Base-by-base conservation (phyloP, 2,329 filamentous ascomycete genomes). In the Cercospora sojina region DNA sequence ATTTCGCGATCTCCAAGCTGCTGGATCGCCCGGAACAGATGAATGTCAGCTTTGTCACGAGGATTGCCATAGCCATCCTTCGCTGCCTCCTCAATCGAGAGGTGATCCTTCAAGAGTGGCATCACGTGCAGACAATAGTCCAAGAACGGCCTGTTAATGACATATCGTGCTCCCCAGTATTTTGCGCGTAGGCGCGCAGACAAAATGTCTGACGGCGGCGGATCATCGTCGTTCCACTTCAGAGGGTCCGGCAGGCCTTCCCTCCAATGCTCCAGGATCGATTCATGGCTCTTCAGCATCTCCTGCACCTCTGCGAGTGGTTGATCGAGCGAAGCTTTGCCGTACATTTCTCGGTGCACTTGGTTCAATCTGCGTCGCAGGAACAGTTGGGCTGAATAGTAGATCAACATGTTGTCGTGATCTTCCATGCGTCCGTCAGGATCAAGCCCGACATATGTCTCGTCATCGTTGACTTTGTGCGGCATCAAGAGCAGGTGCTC, bases 151-250 rank as follows among this genome's bases (percentile, higher is more conserved):
- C 95, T 87, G 76, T 95, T 91, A 27, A 94, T 93, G 75, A 98
- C 93, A 69, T 96, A 93, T 70, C 90, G 87, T 0, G 92, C 93
- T 20, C 95, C 95, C 83, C 94, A 98, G 78, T 95, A 98, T 78
- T 99, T 98, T 13, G 91, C 95, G 49, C 94, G 89, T 68, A 98
- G 83, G 23, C 95, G 87, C 32, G 94, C 94, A 12, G 87, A 84
- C 16, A 97, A 87, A 67, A 98, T 93, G 58, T 97, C 88, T 0
- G 75, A 78, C 0, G 93, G 86, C 1, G 92, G 92, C 4, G 84
- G 83, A 63, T 96, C 91, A 1, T 83, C 79, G 67, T 92, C 90
- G 2, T 85, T 76, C 83, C 90, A 91, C 64, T 79, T 79, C 85
- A 94, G 74, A 3, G 74, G 66, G 1, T 77, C 69, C 0, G 84